These are phyloP conservation scores for Paulinella micropora DNA, from an alignment of 78 protist genomes.

Conservation along the genomic window DNA sequence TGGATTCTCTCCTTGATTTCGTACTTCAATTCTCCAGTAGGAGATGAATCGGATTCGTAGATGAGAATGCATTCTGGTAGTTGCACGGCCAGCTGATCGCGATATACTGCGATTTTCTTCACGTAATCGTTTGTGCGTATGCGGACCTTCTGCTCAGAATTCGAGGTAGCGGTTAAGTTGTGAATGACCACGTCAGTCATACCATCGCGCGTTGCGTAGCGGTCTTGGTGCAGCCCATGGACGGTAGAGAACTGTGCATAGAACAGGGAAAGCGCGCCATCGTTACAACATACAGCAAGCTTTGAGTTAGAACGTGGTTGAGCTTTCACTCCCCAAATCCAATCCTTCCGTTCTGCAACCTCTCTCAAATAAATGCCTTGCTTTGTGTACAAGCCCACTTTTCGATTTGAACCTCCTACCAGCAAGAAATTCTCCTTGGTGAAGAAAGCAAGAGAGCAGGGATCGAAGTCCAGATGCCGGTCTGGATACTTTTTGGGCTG, in stretches of 20 bases:
- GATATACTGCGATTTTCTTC: constrained; percentile 51
- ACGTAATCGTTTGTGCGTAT: constrained; percentile 47
- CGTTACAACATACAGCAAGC: too few species aligned
- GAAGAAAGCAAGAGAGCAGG: constrained; percentile 39
- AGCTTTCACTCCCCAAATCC: too few species aligned
- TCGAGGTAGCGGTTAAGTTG: constrained; percentile 22
- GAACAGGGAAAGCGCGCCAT: constrained; percentile 25
- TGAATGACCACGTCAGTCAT: constrained; percentile 63
- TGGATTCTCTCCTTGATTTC: not conserved
- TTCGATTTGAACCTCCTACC: constrained; percentile 48
- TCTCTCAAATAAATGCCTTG: constrained; percentile 34
- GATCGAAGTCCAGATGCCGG: constrained; percentile 42
- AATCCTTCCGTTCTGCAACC: constrained; percentile 32
- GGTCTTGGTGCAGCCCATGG: constrained; percentile 52
- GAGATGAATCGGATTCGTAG: not conserved
- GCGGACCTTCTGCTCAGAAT: constrained; percentile 27
- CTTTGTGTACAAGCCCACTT: constrained; percentile 33
- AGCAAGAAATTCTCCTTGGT: constrained; percentile 42
- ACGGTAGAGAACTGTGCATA: constrained; percentile 42
- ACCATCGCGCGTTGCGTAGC: constrained; percentile 53
- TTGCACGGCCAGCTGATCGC: constrained; percentile 18
- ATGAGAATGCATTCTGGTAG: not conserved
- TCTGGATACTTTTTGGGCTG: too few species aligned
- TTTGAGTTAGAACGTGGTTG: too few species aligned
- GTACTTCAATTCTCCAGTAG: not conserved